Base-by-base conservation (phyloP, 345 rosid species). In the Gossypium australe region DNA sequence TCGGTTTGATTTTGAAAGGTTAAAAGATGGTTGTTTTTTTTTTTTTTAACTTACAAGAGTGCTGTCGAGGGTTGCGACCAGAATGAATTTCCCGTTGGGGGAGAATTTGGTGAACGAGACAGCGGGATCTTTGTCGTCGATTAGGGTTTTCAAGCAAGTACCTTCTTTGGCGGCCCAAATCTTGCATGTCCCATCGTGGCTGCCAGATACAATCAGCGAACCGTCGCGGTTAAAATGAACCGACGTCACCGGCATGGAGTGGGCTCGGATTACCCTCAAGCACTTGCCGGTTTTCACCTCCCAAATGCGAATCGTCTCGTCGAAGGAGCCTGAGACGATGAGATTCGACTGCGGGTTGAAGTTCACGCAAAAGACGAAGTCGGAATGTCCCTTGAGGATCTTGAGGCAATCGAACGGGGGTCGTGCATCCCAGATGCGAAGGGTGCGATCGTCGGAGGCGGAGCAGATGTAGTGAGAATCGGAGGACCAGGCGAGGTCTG, bases 401-500 rank as follows among this genome's bases (percentile, higher is more conserved):
- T 93, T 90, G 51, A 93, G 90, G 78, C 94, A 90, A 8, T 95
- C 99, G 65, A 91, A 91, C 2, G 97, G 93, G 74, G 92, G 29
- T 7, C 93, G 90, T 4, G 99, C 84, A 16, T 89, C 91, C 99
- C 99, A 95, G 81, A 95, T 95, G 74, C 99, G 99, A 78, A 95
- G 89, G 70, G 98, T 75, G 44, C 89, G 86, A 65, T 95, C 99
- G 61, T 95, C 98, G 44, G 99, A 93, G 59, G 97, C 97, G 60
- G 99, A 93, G 81, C 98, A 95, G 74, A 94, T 90, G 82, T 95
- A 93, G 81, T 89, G 99, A 38, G 98, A 91, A 76, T 95, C 96
- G 6, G 92, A 90, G 49, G 64, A 60, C 64, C 64, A 60, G 11
- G 64, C 64, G 38, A 60, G 64, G 41, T 60, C 64, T 16, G 38